Conservation (phyloP, 345 rosid species). For the Gossypium arboreum region DNA sequence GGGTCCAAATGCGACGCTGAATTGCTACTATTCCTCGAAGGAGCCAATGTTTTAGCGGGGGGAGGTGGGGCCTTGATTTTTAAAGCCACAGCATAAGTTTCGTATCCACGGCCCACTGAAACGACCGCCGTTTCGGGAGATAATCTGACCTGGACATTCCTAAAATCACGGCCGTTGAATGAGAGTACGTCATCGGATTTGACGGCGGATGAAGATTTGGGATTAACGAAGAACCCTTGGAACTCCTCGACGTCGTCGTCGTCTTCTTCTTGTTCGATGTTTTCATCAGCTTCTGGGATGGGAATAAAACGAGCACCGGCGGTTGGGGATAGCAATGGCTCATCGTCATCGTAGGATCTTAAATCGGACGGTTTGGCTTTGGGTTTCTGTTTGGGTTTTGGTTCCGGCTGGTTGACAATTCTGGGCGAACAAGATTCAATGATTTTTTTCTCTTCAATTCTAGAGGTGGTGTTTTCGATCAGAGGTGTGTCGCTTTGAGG, state of each 20-base stretch:
- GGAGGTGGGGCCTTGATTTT: slow-evolving; percentile 57
- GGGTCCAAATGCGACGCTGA: slow-evolving; percentile 29
- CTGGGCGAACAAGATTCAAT: slow-evolving; percentile 37
- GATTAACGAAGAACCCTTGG: slow-evolving; percentile 70
- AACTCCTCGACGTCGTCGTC: slow-evolving; percentile 48
- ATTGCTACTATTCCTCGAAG: slow-evolving; percentile 7
- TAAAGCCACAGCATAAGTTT: slow-evolving; percentile 59
- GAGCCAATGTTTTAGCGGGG: neutral
- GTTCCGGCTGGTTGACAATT: slow-evolving; percentile 14
- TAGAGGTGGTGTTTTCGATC: slow-evolving; percentile 11
- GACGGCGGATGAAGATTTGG: slow-evolving; percentile 34
- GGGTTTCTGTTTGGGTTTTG: slow-evolving; percentile 3
- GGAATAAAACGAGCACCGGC: slow-evolving; percentile 43
- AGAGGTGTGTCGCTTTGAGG: slow-evolving; percentile 17
- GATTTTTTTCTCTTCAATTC: slow-evolving; percentile 31
- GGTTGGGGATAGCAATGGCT: slow-evolving; percentile 58
- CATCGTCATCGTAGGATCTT: slow-evolving; percentile 73
- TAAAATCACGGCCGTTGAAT: slow-evolving; percentile 31
- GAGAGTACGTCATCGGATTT: slow-evolving; percentile 41
- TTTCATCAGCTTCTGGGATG: slow-evolving; percentile 72
- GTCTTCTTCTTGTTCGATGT: slow-evolving; percentile 33
- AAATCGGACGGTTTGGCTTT: slow-evolving; percentile 21
- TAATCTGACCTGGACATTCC: slow-evolving; percentile 51
- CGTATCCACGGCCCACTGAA: slow-evolving; percentile 51
- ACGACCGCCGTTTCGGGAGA: slow-evolving; percentile 64